Evolutionary conservation across 2,329 filamentous ascomycete genomes (phyloP).

Genomic region (Pestalotiopsis sp.): DNA sequence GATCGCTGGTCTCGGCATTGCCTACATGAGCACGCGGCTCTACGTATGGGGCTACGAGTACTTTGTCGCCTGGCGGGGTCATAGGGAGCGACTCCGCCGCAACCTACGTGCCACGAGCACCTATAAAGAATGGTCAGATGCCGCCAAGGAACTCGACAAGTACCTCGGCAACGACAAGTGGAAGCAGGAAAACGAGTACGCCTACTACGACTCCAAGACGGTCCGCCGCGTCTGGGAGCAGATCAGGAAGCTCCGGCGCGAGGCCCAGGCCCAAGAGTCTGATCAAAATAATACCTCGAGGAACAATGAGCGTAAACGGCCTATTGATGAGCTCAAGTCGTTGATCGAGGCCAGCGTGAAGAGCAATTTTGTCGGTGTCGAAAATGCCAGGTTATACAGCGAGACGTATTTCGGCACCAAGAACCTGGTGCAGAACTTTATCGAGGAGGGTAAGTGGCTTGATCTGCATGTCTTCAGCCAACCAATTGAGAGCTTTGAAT

Average conservation of each 20-base stretch:
- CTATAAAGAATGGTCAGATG: slow-evolving; percentile 82
- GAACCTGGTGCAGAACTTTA: slow-evolving; percentile 83
- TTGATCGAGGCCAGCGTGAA: slow-evolving; percentile 91
- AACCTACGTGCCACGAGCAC: slow-evolving; percentile 72
- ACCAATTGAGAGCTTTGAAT: background rate
- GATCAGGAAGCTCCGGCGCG: slow-evolving; percentile 65
- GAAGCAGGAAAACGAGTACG: slow-evolving; percentile 77
- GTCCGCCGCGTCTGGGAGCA: slow-evolving; percentile 77
- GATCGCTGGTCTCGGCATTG: slow-evolving; percentile 72
- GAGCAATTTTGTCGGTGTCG: slow-evolving; percentile 95
- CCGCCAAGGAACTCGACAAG: slow-evolving; percentile 77
- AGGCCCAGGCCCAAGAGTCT: slow-evolving; percentile 55
- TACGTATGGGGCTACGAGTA: slow-evolving; percentile 96
- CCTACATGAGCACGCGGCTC: slow-evolving; percentile 79
- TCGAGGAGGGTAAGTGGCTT: slow-evolving; percentile 71
- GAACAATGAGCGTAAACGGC: slow-evolving; percentile 41
- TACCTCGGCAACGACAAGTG: slow-evolving; percentile 81
- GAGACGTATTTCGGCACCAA: slow-evolving; percentile 99
- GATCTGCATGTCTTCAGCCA: background rate
- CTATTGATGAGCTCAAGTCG: slow-evolving; percentile 74
- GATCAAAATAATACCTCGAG: slow-evolving; percentile 35
- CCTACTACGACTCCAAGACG: slow-evolving; percentile 87
- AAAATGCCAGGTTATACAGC: slow-evolving; percentile 92
- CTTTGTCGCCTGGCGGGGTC: slow-evolving; percentile 85
- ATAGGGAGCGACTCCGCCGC: slow-evolving; percentile 69